Evolutionary conservation across 2,329 filamentous ascomycete genomes (phyloP).

Genomic region (Sporothrix luriei): DNA sequence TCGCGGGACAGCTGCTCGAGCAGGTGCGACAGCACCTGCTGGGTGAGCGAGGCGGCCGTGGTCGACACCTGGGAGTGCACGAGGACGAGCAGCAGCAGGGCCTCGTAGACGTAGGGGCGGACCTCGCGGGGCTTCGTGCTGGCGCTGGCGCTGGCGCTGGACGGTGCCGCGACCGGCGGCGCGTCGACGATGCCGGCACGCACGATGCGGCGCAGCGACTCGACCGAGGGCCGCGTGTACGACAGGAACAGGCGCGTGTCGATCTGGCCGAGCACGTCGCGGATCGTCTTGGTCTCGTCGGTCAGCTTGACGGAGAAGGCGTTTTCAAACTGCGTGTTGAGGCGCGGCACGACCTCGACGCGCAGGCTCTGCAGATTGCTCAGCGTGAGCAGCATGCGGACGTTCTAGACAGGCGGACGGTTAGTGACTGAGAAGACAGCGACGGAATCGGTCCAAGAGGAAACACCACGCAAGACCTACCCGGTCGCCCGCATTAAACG

Average conservation of each 20-base stretch:
- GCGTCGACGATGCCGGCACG: conserved; percentile 69
- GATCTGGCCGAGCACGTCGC: conserved; percentile 87
- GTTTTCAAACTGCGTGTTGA: conserved; percentile 92
- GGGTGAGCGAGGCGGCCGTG: conserved; percentile 73
- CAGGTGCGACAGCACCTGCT: conserved; percentile 80
- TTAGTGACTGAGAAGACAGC: background rate
- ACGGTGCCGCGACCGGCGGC: conserved; percentile 43
- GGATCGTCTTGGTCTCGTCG: conserved; percentile 89
- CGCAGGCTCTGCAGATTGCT: conserved; percentile 88
- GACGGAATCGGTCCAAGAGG: too few species aligned
- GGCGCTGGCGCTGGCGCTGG: conserved; percentile 57
- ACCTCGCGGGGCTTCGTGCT: conserved; percentile 67
- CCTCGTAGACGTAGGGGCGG: conserved; percentile 85
- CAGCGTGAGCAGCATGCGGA: conserved; percentile 90
- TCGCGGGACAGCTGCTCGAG: conserved; percentile 79
- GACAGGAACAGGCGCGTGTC: conserved; percentile 88
- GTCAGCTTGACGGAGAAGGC: conserved; percentile 92
- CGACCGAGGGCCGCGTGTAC: conserved; percentile 79
- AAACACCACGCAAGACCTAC: conserved; percentile 45
- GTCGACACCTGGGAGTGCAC: conserved; percentile 89
- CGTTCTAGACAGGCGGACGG: conserved; percentile 60
- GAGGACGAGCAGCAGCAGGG: conserved; percentile 80
- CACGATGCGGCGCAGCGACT: conserved; percentile 69
- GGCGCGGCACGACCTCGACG: conserved; percentile 76
- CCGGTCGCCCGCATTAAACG: conserved; percentile 59